These are phyloP conservation scores for Suhomyces maxii DNA, from an alignment of 1,139 yeast species.

Conservation along the genomic window DNA sequence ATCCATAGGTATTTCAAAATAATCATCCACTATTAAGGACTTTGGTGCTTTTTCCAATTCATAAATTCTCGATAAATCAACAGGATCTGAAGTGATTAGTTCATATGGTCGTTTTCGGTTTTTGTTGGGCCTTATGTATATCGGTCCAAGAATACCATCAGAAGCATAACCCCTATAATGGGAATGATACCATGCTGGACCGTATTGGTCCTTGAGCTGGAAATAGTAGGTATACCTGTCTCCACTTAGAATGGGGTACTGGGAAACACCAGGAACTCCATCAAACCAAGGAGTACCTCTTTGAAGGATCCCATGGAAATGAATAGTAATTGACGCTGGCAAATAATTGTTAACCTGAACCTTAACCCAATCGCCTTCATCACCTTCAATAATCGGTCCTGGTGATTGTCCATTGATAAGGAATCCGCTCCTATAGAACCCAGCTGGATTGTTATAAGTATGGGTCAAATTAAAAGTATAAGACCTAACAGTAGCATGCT, in stretches of 20 bases:
- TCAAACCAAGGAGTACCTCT: conserved; percentile 38
- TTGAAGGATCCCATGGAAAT: conserved; percentile 50
- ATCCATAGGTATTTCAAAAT: conserved; percentile 28
- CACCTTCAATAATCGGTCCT: conserved; percentile 36
- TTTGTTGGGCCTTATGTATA: conserved; percentile 26
- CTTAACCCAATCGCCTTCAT: conserved; percentile 36
- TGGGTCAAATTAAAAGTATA: conserved; percentile 17
- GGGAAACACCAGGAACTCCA: conserved; percentile 48
- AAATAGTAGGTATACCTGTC: conserved; percentile 38
- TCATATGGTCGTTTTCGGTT: conserved; percentile 27
- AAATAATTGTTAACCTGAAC: conserved; percentile 28
- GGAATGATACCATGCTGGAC: conserved; percentile 55
- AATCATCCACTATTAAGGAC: conserved; percentile 26
- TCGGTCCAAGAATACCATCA: conserved; percentile 48
- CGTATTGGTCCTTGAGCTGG: conserved; percentile 39
- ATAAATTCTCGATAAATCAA: conserved; percentile 14
- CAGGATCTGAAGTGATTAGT: conserved; percentile 17
- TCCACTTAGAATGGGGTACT: conserved; percentile 38
- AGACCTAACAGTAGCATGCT: conserved; percentile 6
- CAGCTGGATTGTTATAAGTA: conserved; percentile 19
- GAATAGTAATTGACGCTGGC: conserved; percentile 39
- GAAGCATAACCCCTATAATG: conserved; percentile 50
- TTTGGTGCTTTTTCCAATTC: conserved; percentile 26
- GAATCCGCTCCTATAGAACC: conserved; percentile 19
- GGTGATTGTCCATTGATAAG: conserved; percentile 38